Conservation (phyloP, 164 flowering plant genomes). For the Vitis labrusca region DNA sequence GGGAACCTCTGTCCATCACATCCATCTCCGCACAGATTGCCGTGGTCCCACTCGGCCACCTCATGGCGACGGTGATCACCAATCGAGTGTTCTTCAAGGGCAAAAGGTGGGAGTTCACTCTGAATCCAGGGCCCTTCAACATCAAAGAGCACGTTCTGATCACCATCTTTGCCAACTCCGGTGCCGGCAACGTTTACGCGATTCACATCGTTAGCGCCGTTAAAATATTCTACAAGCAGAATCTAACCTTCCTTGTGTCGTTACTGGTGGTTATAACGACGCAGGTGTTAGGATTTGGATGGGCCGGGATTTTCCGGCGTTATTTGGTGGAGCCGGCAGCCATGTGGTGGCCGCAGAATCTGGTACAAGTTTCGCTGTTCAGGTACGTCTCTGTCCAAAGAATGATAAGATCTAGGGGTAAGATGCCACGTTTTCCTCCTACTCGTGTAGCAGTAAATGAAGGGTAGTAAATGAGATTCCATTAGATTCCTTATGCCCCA, state of each 20-base stretch:
- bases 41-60: conserved; percentile 35
- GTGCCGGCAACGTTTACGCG: conserved; percentile 53
- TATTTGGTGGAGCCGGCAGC: conserved; percentile 58
- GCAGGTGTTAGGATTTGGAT: conserved; percentile 60
- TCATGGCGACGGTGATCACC: conserved; percentile 37
- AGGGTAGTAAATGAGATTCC: too few relatives aligned
- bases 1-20: conserved; percentile 36
- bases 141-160: conserved; percentile 59
- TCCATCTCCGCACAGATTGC: conserved; percentile 44
- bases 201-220: conserved; percentile 51
- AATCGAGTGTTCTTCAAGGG: conserved; percentile 34
- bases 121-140: conserved; percentile 47
- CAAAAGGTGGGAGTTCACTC: conserved; percentile 28
- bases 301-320: conserved; percentile 53
- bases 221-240: conserved; percentile 43
- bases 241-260: conserved; percentile 36
- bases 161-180: conserved; percentile 61
- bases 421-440: too few relatives aligned
- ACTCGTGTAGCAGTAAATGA: too few relatives aligned
- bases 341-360: conserved; percentile 69
- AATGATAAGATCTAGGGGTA: too few relatives aligned
- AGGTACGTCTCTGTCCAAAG: conserved; percentile 25
- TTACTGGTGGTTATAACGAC: conserved; percentile 48
- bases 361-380: conserved; percentile 58
- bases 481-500: too few relatives aligned